phyloP scores from a whole-genome alignment of 768 basidiomycete species.

The Calocera viscosa region DNA sequence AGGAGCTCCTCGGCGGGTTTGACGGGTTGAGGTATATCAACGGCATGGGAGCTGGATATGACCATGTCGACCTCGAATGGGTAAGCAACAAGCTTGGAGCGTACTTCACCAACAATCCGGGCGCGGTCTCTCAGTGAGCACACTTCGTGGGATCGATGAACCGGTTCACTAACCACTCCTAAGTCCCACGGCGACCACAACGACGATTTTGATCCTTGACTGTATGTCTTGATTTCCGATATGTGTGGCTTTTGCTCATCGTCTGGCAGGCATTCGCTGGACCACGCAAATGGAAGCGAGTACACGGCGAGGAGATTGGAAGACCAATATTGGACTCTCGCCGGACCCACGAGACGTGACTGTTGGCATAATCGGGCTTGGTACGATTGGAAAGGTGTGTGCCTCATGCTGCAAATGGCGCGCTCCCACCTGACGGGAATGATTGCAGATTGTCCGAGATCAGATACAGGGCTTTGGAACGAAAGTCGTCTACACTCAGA shows the following conservation, averaged over 20 bases:
- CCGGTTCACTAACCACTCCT: not conserved
- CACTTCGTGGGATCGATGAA: not conserved
- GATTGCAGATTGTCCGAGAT: conserved; percentile 17
- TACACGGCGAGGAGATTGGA: conserved; percentile 19
- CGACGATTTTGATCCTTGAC: conserved; percentile 17
- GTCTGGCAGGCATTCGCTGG: not conserved
- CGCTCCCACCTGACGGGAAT: not conserved
- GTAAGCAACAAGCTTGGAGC: conserved; percentile 19
- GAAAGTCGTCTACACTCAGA: conserved; percentile 26
- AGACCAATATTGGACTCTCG: conserved; percentile 11
- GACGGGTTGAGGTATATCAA: not conserved
- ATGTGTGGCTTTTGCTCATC: not conserved
- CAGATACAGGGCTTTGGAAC: conserved; percentile 24
- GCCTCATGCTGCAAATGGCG: not conserved
- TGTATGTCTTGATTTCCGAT: not conserved
- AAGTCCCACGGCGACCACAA: conserved; percentile 15
- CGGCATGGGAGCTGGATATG: not conserved
- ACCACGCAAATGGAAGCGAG: conserved; percentile 3
- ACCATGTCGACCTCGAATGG: conserved; percentile 25
- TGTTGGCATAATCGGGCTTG: conserved; percentile 29
- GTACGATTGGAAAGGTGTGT: conserved; percentile 27
- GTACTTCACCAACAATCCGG: conserved; percentile 21
- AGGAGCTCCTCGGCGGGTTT: not conserved
- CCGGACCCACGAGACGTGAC: conserved; percentile 16
- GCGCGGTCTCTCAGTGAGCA: conserved; percentile 18